Evolutionary conservation across 371 early-diverging fungal species (phyloP).

Genomic region (Antonospora locustae): DNA sequence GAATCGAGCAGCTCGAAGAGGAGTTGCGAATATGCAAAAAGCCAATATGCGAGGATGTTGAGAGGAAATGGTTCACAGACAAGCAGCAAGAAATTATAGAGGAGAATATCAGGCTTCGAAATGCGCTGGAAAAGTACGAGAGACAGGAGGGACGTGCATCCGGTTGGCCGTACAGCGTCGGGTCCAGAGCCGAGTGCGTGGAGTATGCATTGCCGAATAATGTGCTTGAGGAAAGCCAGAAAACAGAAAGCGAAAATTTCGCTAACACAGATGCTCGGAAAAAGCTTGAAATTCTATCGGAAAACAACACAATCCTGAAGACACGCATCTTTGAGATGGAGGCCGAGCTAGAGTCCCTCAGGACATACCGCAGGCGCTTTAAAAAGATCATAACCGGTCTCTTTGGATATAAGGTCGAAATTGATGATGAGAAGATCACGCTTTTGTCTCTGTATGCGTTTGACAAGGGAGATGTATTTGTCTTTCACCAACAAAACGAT

Average conservation of each 20-base stretch:
- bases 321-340: too few relatives aligned
- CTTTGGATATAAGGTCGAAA: slow-evolving; percentile 27
- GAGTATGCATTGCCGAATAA: too few relatives aligned
- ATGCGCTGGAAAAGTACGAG: not conserved
- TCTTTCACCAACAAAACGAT: slow-evolving; percentile 26
- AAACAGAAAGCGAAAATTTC: too few relatives aligned
- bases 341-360: too few relatives aligned
- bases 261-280: too few relatives aligned
- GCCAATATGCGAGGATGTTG: not conserved
- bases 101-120: too few relatives aligned
- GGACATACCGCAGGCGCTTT: too few relatives aligned
- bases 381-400: too few relatives aligned
- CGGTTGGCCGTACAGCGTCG: not conserved
- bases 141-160: not conserved
- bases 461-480: slow-evolving; percentile 45
- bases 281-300: too few relatives aligned
- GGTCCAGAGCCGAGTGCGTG: not conserved
- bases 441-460: slow-evolving; percentile 50
- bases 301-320: too few relatives aligned
- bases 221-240: too few relatives aligned
- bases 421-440: slow-evolving; percentile 8
- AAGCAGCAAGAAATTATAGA: not conserved
- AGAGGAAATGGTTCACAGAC: not conserved
- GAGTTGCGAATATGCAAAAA: slow-evolving; percentile 4
- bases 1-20: not conserved